Evolutionary conservation across 805 yeast species (phyloP), one percentile per base, ranked within the genome.

Genomic region (Saccharomycopsis fodiens): DNA sequence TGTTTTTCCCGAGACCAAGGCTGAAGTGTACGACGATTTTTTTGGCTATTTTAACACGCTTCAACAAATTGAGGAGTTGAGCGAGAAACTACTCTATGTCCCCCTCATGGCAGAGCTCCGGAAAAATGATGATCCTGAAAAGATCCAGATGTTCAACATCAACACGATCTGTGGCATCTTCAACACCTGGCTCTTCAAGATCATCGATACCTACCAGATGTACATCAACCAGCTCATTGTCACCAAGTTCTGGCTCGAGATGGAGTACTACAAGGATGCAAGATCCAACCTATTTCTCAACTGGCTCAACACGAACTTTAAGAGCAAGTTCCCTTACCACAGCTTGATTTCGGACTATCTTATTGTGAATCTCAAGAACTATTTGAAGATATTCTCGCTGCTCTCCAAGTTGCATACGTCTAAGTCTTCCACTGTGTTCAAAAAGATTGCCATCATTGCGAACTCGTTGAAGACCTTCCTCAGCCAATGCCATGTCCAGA

Each of bases 181-280:
- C 17, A 47, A 50, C 19, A 46, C 50, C 17, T 50, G 53, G 53
- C 21, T 50, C 7, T 50, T 46, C 31, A 50, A 50, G 35, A 50
- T 50, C 22, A 44, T 50, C 22, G 53, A 50, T 17, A 47, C 38
- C 34, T 50, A 46, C 27, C 50, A 50, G 29, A 21, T 50, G 12
- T 50, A 50, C 30, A 41, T 50, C n/a, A 50, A 50, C 22, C 53
- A 50, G 30, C 39, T 50, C n/a, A 47, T 50, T 30, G 45, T 47
- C n/a, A 44, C 50, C 16, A 50, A 47, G 22, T 50, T 50, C 31
- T 50, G 53, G 53, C 38, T 50, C 20, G 51, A 50, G 29, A 50
- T 50, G 53, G 53, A 50, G 23, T 17, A 35, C n/a, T 50, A 43
- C 30, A 50, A 50, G 38, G 45, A 44, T 16, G 22, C 23, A 13